Base-by-base conservation (phyloP, 2,329 filamentous ascomycete genomes). In the Epichloe bromicola region DNA sequence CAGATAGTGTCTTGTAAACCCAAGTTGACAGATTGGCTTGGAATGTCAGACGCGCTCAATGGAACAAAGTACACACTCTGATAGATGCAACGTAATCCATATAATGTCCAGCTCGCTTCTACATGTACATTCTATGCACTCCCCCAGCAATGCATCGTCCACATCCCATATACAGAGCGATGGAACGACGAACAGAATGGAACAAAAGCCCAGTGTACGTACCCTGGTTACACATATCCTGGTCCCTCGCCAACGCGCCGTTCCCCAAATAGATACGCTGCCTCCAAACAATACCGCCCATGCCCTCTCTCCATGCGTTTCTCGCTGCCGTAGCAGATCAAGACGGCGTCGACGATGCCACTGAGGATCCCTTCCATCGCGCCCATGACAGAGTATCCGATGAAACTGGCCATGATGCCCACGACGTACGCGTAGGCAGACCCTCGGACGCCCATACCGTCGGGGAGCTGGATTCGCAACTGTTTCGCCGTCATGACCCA, bases 311-410 rank as follows among this genome's bases (percentile, higher is more conserved):
- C 77, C 68, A 83, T 83, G 48, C 78, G 80, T 58, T 85, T 76
- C 69, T 98, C 93, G 61, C 88, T 95, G 26, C 87, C 89, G 79
- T 95, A 97, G 71, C 93, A 98, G 12, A 98, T 84, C 23, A 97
- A 79, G 37, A 88, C 83, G 3, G 86, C 89, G 66, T 95, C 89
- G 4, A 95, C 79, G 49, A 95, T 89, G 49, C 88, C 88, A 48
- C 86, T 86, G 23, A 95, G 70, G 17, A 95, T 85, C 14, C 88
- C 86, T 64, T 95, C 90, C 78, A 95, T 91, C 2, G 89, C 86
- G 26, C 89, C 88, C 48, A 98, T 73, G 1, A 97, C 83, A 5
- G 88, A 89, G 83, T 93, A 98, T 7, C 93, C 93, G 58, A 98
- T 96, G 50, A 91, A 89, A 54, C 87, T 88, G 15, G 93, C 93